Evolutionary conservation across 1,284 basidiomycete genomes (phyloP), one percentile per base, ranked within the genome.

Genomic region (Wolfiporia cocos): DNA sequence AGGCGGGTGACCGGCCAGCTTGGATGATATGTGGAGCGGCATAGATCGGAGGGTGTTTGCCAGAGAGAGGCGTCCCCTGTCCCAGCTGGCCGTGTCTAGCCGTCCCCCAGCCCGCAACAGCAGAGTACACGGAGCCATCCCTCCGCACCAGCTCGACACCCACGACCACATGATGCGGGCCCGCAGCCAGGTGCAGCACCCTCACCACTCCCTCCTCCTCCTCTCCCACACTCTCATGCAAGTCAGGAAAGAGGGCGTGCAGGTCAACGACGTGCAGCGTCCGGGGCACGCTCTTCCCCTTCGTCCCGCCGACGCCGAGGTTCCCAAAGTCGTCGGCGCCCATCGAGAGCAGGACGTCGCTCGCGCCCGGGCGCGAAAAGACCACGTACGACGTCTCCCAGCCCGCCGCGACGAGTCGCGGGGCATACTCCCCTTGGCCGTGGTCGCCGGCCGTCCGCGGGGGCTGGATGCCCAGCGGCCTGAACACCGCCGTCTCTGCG

Each of bases 321-420:
- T 86, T 82, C 3, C 88, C 88, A 56, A 83, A 92, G 58, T 92
- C 90, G 59, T 93, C 74, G 1, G 81, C 74, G 0, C 92, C 92
- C 68, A 89, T 78, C 0, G 89, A 80, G 21, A 94, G 56, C n/a
- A 93, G 52, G 2, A 82, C 57, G 53, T 93, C 87, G 29, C 64
- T 59, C 26, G 55, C 55, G 17, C 56, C 65, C 7, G 58, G 49
- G 32, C 54, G 57, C 15, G 69, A 66, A 4, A 84, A 55, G 6
- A 78, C 81, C 30, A 90, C 64, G 57, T 86, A 91, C 37, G 78
- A 81, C 5, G 89, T 89, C 58, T 92, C 86, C 90, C 91, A 94
- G 20, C 78, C 74, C 1, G 82, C 76, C 5, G 78, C 78, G 31
- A 92, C 61, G 11, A 63, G 44, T 37, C 66, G 68, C 34, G 66